Evolutionary conservation across 116 monocot genomes (phyloP), one percentile per base, ranked within the genome.

Genomic region (Trichopus zeylanicus): DNA sequence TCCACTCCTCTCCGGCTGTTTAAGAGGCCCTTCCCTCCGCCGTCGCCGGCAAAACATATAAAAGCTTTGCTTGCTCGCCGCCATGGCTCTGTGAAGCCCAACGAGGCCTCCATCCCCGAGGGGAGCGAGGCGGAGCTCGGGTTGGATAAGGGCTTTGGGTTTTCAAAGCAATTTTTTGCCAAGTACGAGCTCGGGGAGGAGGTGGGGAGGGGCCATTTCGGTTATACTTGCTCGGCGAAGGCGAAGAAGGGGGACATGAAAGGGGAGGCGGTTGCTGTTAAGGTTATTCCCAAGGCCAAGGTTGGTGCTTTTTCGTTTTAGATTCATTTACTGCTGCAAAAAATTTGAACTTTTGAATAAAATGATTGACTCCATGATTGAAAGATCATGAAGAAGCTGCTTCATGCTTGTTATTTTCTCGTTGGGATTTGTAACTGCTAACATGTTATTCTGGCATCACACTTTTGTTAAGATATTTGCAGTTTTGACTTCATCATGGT

Each of bases 201-300:
- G n/a, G n/a, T n/a, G n/a, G n/a, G n/a, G n/a, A n/a, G n/a, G n/a
- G 93, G 93, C 15, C 93, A 93, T 75, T 93, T 89, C 35, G 93
- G 93, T 4, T 88, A 88, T 34, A 88, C 93, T 42, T 88, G 88
- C 51, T 64, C 67, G 5, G 93, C 89, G 0, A 71, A 56, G 67
- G 85, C 31, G 19, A 89, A 75, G 85, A 93, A 93, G 68, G 93
- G 93, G 49, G 93, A 86, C 52, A 27, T 82, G 67, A 93, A 93
- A 54, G 86, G 89, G 7, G 75, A 86, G 46, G 81, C 87, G 34
- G 92, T 92, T 20, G 92, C n/a, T n/a, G n/a, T n/a, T n/a, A n/a
- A n/a, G n/a, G n/a, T n/a, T n/a, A n/a, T n/a, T n/a, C n/a, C n/a
- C 92, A 92, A 92, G 60, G 53, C 87, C 21, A 83, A 92, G 92